Percentiles rank a stretch among this genome's conserved stretches.
Conservation (phyloP, 441 rosid genomes). For the Aquilaria agallochum region DNA sequence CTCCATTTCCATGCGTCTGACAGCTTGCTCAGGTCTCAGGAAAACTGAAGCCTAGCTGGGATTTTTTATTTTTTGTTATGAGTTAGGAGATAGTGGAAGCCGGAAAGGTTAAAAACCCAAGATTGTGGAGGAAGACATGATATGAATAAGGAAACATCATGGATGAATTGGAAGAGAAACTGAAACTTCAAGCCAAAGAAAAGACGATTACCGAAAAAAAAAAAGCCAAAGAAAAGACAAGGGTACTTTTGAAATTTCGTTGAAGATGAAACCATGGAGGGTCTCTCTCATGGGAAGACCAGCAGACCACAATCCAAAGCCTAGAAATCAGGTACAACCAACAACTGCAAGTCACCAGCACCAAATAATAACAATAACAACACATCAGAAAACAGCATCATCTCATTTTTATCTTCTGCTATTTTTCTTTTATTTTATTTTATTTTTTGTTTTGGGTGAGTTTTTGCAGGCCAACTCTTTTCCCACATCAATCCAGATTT, state of each 20-base stretch:
- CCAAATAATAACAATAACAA: slow-evolving; percentile 7
- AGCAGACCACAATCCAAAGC: slow-evolving; percentile 20
- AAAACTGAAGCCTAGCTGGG: too few relatives aligned
- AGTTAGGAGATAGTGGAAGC: too few relatives aligned
- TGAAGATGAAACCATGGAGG: background rate
- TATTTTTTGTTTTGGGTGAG: too few relatives aligned
- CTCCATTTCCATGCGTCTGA: too few relatives aligned
- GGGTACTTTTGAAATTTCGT: slow-evolving; percentile 13
- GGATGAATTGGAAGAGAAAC: background rate
- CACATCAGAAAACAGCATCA: slow-evolving; percentile 30
- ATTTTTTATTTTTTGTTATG: too few relatives aligned
- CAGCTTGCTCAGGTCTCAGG: too few relatives aligned
- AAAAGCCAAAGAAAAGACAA: slow-evolving; percentile 4
- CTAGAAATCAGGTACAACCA: slow-evolving; percentile 25
- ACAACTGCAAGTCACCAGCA: slow-evolving; percentile 15
- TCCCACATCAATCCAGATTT: slow-evolving; percentile 6
- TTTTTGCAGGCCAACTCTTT: background rate
- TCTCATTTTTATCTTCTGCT: slow-evolving; percentile 21
- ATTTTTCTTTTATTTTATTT: slow-evolving; percentile 3
- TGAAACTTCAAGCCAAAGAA: slow-evolving; percentile 6
- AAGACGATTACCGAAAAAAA: background rate
- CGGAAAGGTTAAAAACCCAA: too few relatives aligned
- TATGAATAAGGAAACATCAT: slow-evolving; percentile 5
- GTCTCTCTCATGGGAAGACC: slow-evolving; percentile 4
- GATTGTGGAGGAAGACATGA: background rate